Evolutionary conservation across 768 basidiomycete genomes (phyloP), one percentile per base, ranked within the genome.

Genomic region (Asterophora lycoperdoides): DNA sequence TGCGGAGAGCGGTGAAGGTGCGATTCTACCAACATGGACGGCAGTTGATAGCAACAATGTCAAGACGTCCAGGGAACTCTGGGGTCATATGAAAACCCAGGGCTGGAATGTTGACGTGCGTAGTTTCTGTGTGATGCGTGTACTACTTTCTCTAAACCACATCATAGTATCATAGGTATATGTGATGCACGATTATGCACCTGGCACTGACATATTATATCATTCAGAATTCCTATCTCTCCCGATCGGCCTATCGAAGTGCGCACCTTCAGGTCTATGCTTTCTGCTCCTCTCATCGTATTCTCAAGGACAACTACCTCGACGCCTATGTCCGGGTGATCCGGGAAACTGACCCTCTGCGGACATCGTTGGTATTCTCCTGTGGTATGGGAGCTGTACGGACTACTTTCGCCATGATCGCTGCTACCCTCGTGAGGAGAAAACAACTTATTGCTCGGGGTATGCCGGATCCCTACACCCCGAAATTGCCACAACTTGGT

Each of bases 341-440:
- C 50, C 80, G 82, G 53, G 67, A 77, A 33, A 80, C 86, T 0
- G 89, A 95, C 58, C 94, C 95, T 2, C 68, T 85, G 3, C 73
- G 73, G 14, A 93, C 92, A 0, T 83, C 88, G 0, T 72, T 98
- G 15, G 88, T 98, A 4, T 97, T 98, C 64, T 93, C 89, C 41
- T 97, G 95, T 63, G 95, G 96, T 28, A 93, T 95, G 83, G 96
- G 96, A 38, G 92, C 91, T 2, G 94, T 97, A 1, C 79, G 95
- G 15, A 94, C 93, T 2, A 97, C 94, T 0, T 98, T 96, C 61
- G 93, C 91, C 3, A 98, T 98, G 96, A 80, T 86, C n/a, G 90
- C 93, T 6, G 93, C 95, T 0, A 81, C 84, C 48, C 74, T 99
- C 30, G 76, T 97, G 1, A 75, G 95, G 36, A 74, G 95, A 41